These are phyloP conservation scores for Apiotrichum montevideense DNA, from an alignment of 1,284 basidiomycete species.

Conservation along the genomic window DNA sequence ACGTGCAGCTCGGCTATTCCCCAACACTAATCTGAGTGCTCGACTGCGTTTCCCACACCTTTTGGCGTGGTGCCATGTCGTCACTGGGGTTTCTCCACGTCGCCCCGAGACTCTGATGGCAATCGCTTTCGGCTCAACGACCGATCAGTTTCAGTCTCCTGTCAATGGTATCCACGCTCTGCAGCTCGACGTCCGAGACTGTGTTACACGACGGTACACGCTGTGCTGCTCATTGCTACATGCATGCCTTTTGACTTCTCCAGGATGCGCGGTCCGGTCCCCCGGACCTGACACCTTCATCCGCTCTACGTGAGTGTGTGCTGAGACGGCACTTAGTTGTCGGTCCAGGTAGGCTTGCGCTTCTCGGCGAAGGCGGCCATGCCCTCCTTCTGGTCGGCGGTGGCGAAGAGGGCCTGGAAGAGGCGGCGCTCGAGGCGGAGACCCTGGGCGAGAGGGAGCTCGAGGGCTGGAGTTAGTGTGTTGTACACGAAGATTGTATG, in stretches of 20 bases:
- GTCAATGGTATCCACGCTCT: too few relatives aligned
- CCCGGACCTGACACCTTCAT: not conserved
- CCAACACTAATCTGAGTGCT: too few relatives aligned
- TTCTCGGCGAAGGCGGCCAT: slow-evolving; percentile 96
- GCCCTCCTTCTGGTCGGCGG: slow-evolving; percentile 95
- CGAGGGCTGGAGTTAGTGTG: slow-evolving; percentile 58
- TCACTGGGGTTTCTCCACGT: too few relatives aligned
- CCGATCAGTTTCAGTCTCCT: too few relatives aligned
- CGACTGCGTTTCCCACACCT: too few relatives aligned
- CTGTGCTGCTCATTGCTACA: slow-evolving; percentile 1
- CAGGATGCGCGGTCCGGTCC: not conserved
- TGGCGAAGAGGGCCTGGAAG: slow-evolving; percentile 91
- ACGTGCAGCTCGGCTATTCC: too few relatives aligned
- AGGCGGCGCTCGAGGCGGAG: slow-evolving; percentile 79
- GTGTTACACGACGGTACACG: not conserved
- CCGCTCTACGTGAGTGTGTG: too few relatives aligned
- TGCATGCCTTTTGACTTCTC: not conserved
- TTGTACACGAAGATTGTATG: too few relatives aligned
- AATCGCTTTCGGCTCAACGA: too few relatives aligned
- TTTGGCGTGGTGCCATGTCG: too few relatives aligned
- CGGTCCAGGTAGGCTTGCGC: slow-evolving; percentile 71
- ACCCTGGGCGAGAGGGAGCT: slow-evolving; percentile 75
- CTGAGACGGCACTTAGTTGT: slow-evolving; percentile 49
- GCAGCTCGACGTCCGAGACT: not conserved
- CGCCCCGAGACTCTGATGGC: too few relatives aligned